phyloP scores from a whole-genome alignment of 2,329 filamentous ascomycete genomes.

The Fusarium buxicola region DNA sequence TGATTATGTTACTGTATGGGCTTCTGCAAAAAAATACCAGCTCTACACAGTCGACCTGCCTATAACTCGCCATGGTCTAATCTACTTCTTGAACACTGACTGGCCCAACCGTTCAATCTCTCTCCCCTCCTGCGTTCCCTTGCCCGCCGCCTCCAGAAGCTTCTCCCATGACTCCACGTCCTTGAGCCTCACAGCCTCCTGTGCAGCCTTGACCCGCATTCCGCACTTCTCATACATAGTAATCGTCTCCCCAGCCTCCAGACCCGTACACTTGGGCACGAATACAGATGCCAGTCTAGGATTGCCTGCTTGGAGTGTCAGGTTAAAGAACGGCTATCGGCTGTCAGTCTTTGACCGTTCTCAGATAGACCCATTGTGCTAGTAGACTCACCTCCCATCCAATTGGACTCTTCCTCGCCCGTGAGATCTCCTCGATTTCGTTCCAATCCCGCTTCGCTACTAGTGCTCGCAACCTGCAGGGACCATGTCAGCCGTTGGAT shows the following conservation, averaged over 20 bases:
- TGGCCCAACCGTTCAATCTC: constrained; percentile 87
- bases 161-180: constrained; percentile 80
- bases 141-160: constrained; percentile 78
- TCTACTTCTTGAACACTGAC: constrained; percentile 62
- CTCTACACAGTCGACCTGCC: background rate
- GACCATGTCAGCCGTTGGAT: constrained; percentile 36
- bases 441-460: constrained; percentile 92
- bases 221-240: constrained; percentile 98
- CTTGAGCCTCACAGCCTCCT: constrained; percentile 87
- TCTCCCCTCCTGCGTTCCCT: constrained; percentile 71
- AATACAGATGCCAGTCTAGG: constrained; percentile 85
- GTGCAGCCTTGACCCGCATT: constrained; percentile 86
- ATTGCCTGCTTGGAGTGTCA: constrained; percentile 89
- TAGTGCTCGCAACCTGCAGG: constrained; percentile 78
- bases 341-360: constrained; percentile 27
- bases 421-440: constrained; percentile 87
- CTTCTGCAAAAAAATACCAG: constrained; percentile 18
- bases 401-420: constrained; percentile 86
- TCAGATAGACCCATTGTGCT: background rate
- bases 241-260: constrained; percentile 77
- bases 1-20: constrained; percentile 3
- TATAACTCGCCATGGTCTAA: background rate
- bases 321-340: constrained; percentile 86
- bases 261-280: constrained; percentile 84
- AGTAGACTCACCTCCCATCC: constrained; percentile 84